Base-by-base conservation (phyloP, 2,329 filamentous ascomycete genomes). In the Diaporthe vaccinii region DNA sequence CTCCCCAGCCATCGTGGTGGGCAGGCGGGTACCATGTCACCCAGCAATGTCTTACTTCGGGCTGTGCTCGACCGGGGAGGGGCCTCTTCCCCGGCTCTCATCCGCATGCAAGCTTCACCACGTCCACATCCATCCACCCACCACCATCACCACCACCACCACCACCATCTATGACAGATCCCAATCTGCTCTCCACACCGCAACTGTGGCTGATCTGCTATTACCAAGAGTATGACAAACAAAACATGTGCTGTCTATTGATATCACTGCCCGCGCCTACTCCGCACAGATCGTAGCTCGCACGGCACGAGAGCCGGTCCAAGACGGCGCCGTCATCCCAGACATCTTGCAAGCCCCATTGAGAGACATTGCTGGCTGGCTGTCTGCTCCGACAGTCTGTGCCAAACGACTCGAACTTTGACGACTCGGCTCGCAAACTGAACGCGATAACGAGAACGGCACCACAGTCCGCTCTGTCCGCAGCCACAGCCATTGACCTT, bases 51-150 rank as follows among this genome's bases (percentile, higher is more conserved):
- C 62, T 68, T 53, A 68, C 31, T 68, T 53, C 46, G 65, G 65
- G 65, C 65, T 53, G 65, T 68, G 65, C 65, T 68, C 46, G 65
- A 53, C 46, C 31, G 65, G 65, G 65, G 31, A 67, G 28, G 44
- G 62, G 20, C 6, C 28, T 10, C 28, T 67, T 67, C 20, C 46
- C 62, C 46, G 62, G 62, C 31, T 51, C 62, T 39, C 62, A 68
- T 51, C 62, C 46, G 62, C 31, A 68, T 34, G 25, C 61, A 31
- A 46, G 44, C 62, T 39, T 25, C 62, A 68, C 28, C 62, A 68
- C 46, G 34, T 65, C 61, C 55, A 34, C 51, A 41, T 10, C n/a
- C 41, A 8, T 44, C 61, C 58, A 28, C 12, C 44, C 7, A n/a
- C 61, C 4, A 59, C 31, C 39, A 59, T 22, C 53, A 59, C 39